These are phyloP conservation scores for Candida silvicultrix DNA, from an alignment of 805 yeast species.

Conservation along the genomic window DNA sequence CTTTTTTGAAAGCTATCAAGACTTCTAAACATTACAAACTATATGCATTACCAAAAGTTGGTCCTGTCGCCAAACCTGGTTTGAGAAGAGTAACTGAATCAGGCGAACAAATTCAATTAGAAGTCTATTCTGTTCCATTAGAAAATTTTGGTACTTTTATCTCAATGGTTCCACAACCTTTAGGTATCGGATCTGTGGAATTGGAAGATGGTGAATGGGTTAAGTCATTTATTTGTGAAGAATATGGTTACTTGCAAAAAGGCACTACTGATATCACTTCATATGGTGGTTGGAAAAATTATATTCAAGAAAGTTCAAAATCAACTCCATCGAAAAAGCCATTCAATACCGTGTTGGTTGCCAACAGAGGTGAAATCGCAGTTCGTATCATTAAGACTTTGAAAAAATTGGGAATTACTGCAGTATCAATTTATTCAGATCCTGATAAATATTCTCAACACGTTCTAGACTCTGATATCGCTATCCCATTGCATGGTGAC, in stretches of 20 bases:
- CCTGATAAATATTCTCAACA: constrained; percentile 87
- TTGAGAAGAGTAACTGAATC: constrained; percentile 46
- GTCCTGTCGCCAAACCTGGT: constrained; percentile 89
- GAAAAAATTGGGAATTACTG: constrained; percentile 66
- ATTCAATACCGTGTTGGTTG: constrained; percentile 81
- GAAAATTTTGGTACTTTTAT: constrained; percentile 80
- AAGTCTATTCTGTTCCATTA: constrained; percentile 76
- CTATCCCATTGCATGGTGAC: constrained; percentile 71
- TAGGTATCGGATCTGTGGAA: constrained; percentile 93
- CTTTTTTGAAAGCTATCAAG: constrained; percentile 54
- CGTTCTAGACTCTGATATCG: constrained; percentile 74
- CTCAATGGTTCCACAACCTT: constrained; percentile 85
- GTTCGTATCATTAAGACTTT: constrained; percentile 88
- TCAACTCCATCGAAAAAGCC: constrained; percentile 41
- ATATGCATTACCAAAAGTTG: constrained; percentile 76
- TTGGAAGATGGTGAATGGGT: constrained; percentile 76
- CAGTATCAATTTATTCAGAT: constrained; percentile 89
- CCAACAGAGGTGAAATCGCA: constrained; percentile 97
- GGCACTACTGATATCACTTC: constrained; percentile 79
- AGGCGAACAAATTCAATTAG: constrained; percentile 66
- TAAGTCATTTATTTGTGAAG: constrained; percentile 94
- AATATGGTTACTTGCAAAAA: constrained; percentile 64
- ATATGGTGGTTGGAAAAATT: constrained; percentile 83
- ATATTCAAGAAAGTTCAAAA: constrained; percentile 33
- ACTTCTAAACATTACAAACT: constrained; percentile 70